Evolutionary conservation across 805 yeast species (phyloP), one percentile per base, ranked within the genome.

Genomic region (Danielozyma ontarioensis): DNA sequence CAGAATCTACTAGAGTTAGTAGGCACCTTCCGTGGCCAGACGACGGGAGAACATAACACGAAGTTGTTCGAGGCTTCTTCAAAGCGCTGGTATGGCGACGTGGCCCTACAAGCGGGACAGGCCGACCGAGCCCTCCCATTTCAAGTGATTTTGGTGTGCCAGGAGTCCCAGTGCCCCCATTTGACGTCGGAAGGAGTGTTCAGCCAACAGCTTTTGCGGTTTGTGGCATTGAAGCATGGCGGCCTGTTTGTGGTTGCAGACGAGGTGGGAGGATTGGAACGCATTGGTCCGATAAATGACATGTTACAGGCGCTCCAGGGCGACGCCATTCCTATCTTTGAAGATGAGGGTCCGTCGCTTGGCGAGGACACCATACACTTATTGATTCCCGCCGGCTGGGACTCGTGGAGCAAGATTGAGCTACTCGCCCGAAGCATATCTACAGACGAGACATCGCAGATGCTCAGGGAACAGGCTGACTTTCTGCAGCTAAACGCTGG

Each of bases 341-440:
- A 17, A 4, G 25, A 41, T 10, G 10, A 27, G n/a, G 23, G 22
- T 6, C 22, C 22, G 10, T 10, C 6, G 10, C 8, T 25, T 8
- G 38, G 33, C 3, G 32, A 33, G 5, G 28, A 36, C 5, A 13
- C 25, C 3, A 23, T 47, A 5, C 45, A 55, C 18, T 45, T 64
- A 19, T 40, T 53, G 14, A 61, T 78, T 2, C 80, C 81, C 0
- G 35, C 38, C 5, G 77, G 73, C 0, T 59, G 69, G 58, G 87
- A 80, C 40, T 55, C 78, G 3, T 60, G 70, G 63, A 62, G 63
- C 14, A 70, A 76, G 42, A 77, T 80, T 17, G 45, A 56, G 23
- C 45, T 68, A 27, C 47, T 55, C 15, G 48, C 60, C 13, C 47
- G 51, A 29, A 37, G 33, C 3, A 34, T 55, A 17, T 41, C 50